Percentiles rank a stretch among this genome's conserved stretches.
Conservation (phyloP, 352 stramenopile genomes). For the Pythium folliculosum region DNA sequence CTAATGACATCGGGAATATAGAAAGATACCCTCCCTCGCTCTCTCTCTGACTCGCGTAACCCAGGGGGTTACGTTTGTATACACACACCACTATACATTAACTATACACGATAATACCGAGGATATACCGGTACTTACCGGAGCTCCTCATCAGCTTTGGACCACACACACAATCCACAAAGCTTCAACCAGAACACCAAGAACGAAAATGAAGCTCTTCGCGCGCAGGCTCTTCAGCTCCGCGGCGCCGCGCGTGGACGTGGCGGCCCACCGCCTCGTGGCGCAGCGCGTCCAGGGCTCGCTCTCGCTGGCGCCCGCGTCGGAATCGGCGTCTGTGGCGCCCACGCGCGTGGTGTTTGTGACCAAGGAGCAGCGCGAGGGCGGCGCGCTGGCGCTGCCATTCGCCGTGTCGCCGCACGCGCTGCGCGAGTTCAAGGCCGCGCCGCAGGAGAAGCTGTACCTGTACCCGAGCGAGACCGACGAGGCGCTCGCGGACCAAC, state of each 20-base stretch:
- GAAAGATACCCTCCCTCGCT: too few species aligned
- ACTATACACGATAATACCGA: conserved; percentile 6
- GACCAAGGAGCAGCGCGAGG: conserved; percentile 31
- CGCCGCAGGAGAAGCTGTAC: conserved; percentile 67
- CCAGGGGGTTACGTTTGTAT: background rate
- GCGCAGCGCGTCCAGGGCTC: conserved; percentile 65
- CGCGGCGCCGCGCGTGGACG: background rate
- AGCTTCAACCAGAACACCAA: conserved; percentile 12
- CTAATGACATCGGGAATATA: conserved; percentile 33
- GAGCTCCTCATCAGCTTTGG: background rate
- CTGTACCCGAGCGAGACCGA: conserved; percentile 63
- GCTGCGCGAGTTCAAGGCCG: conserved; percentile 68
- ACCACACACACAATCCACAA: conserved; percentile 1
- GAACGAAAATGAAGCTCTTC: conserved; percentile 27
- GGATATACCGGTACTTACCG: background rate
- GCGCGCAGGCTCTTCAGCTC: conserved; percentile 50
- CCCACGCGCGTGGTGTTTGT: conserved; percentile 67
- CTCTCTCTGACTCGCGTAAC: conserved; percentile 5
- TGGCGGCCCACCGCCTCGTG: conserved; percentile 51
- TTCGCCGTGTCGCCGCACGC: conserved; percentile 66
- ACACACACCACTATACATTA: background rate
- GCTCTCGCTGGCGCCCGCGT: conserved; percentile 37
- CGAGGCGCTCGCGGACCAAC: conserved; percentile 38
- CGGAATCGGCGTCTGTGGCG: background rate
- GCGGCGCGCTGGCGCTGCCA: conserved; percentile 44